phyloP scores from a whole-genome alignment of 1,284 basidiomycete species.

The Retiboletus flavoniger region DNA sequence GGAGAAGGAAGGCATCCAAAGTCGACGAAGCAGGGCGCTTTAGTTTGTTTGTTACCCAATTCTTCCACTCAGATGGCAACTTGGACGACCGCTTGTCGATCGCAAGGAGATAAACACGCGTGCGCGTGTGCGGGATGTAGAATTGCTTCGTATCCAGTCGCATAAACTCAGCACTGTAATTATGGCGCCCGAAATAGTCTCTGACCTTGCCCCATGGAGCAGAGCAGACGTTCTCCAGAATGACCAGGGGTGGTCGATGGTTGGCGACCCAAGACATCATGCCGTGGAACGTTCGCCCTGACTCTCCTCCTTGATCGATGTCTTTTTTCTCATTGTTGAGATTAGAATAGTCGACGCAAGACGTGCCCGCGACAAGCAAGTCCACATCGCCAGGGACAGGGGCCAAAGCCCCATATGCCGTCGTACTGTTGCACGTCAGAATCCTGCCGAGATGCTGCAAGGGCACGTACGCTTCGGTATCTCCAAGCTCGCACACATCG shows the following conservation, averaged over 20 bases:
- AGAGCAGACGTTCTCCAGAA: conserved; percentile 91
- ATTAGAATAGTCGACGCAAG: conserved; percentile 95
- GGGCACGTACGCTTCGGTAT: conserved; percentile 60
- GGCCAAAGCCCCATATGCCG: conserved; percentile 86
- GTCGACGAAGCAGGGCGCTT: conserved; percentile 86
- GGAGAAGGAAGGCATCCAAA: conserved; percentile 88
- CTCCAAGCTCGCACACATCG: conserved; percentile 90
- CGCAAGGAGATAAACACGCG: conserved; percentile 84
- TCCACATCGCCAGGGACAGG: conserved; percentile 91
- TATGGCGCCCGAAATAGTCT: conserved; percentile 71
- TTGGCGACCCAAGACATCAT: conserved; percentile 93
- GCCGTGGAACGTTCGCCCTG: conserved; percentile 84
- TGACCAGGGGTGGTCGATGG: conserved; percentile 86
- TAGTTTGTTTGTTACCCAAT: conserved; percentile 59
- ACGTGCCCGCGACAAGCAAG: conserved; percentile 88
- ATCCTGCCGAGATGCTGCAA: neutral
- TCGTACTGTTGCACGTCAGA: conserved; percentile 55
- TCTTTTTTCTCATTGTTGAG: conserved; percentile 92
- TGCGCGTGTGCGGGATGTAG: conserved; percentile 94
- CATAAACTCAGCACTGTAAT: conserved; percentile 73
- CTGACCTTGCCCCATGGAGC: conserved; percentile 86
- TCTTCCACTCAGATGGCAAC: conserved; percentile 73
- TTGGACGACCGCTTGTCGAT: conserved; percentile 59
- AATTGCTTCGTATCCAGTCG: conserved; percentile 91
- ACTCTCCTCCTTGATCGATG: conserved; percentile 85